phyloP scores from a whole-genome alignment of 2,329 filamentous ascomycete species.

The Curvularia spicifera region DNA sequence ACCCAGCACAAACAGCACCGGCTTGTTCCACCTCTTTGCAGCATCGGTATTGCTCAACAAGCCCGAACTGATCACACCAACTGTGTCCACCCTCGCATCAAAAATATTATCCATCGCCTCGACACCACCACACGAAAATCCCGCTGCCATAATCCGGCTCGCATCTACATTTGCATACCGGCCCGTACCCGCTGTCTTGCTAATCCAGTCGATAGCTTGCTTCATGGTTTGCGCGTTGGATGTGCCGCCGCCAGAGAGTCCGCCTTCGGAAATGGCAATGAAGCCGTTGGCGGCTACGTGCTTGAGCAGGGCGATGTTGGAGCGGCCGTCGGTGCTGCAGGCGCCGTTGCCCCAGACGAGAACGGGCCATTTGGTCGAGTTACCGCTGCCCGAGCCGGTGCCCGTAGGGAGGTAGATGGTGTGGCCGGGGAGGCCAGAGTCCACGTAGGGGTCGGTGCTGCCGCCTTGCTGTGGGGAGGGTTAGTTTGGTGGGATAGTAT shows the following conservation, averaged over 20 bases:
- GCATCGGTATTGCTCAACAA: conserved; percentile 19
- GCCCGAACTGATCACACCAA: conserved; percentile 27
- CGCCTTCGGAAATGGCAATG: conserved; percentile 27
- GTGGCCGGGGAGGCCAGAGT: conserved; percentile 19
- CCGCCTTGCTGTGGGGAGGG: conserved; percentile 1
- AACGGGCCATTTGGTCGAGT: conserved; percentile 25
- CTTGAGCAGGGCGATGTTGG: conserved; percentile 21
- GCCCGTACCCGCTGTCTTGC: conserved; percentile 21
- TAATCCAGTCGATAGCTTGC: conserved; percentile 24
- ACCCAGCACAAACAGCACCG: conserved; percentile 25
- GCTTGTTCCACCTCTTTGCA: conserved; percentile 19
- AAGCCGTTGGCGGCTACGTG: conserved; percentile 22
- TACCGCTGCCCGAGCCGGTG: background rate
- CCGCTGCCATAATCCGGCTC: conserved; percentile 23
- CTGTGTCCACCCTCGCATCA: conserved; percentile 20
- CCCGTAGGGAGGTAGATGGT: conserved; percentile 26
- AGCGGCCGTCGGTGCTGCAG: conserved; percentile 26
- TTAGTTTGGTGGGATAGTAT: background rate
- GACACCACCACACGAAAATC: conserved; percentile 26
- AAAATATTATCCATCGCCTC: conserved; percentile 25
- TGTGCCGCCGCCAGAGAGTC: conserved; percentile 14
- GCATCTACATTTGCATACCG: conserved; percentile 29
- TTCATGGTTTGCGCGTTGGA: conserved; percentile 21
- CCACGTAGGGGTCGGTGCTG: conserved; percentile 11
- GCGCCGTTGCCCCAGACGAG: conserved; percentile 37